phyloP scores from a whole-genome alignment of 768 basidiomycete genomes.

The Mycena crocata region DNA sequence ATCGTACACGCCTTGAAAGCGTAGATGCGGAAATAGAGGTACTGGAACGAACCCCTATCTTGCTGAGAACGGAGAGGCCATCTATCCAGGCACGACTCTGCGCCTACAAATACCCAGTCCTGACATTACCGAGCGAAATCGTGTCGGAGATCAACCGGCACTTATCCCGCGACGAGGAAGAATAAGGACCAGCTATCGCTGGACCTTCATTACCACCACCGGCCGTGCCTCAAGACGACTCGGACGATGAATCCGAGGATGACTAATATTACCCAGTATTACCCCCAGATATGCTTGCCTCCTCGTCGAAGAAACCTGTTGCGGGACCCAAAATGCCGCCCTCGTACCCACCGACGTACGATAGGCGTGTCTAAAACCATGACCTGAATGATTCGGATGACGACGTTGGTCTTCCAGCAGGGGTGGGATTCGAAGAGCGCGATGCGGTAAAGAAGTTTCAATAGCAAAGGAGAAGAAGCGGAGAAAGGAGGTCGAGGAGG shows the following conservation, averaged over 20 bases:
- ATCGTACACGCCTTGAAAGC: too few species aligned
- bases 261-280: constrained; percentile 80
- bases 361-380: constrained; percentile 42
- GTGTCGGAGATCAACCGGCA: too few species aligned
- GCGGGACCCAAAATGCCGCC: constrained; percentile 68
- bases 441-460: constrained; percentile 86
- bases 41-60: too few species aligned
- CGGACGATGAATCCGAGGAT: constrained; percentile 73
- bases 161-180: too few species aligned
- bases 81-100: too few species aligned
- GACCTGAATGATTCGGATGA: constrained; percentile 76
- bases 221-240: too few species aligned
- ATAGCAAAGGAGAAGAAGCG: constrained; percentile 86
- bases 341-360: constrained; percentile 48
- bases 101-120: too few species aligned
- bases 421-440: constrained; percentile 53
- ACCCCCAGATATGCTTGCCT: constrained; percentile 74
- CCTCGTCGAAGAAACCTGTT: constrained; percentile 49
- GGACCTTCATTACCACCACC: too few species aligned
- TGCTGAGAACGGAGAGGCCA: too few species aligned
- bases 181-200: too few species aligned
- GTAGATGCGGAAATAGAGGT: too few species aligned
- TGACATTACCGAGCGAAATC: too few species aligned
- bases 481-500: constrained; percentile 78
- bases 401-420: constrained; percentile 79